A percentile compares a stretch with the other conserved stretches of the same genome.
Conservation (phyloP, 2,329 filamentous ascomycete species). For the Epichloe gansuensis region DNA sequence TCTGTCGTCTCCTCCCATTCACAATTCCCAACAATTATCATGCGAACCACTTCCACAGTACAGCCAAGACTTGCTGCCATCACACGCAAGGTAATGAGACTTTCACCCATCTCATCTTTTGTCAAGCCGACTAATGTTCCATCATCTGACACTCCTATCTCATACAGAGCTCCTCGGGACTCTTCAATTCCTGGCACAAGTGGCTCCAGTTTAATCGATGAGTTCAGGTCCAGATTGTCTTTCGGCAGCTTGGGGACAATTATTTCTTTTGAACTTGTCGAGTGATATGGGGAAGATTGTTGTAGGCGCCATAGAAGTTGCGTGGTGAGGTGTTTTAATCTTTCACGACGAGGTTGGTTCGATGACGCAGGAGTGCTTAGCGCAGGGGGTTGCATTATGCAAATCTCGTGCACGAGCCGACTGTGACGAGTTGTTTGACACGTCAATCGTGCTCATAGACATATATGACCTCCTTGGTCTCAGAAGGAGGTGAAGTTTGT, state of each 20-base stretch:
- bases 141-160: slow-evolving; percentile 93
- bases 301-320: slow-evolving; percentile 91
- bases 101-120: slow-evolving; percentile 86
- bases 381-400: slow-evolving; percentile 6
- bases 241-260: slow-evolving; percentile 67
- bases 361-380: slow-evolving; percentile 31
- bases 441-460: slow-evolving; percentile 49
- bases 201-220: slow-evolving; percentile 38
- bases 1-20: slow-evolving; percentile 49
- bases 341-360: slow-evolving; percentile 63
- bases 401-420: slow-evolving; percentile 2
- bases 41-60: slow-evolving; percentile 66
- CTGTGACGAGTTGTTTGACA: slow-evolving; percentile 1
- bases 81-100: slow-evolving; percentile 66
- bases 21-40: slow-evolving; percentile 75
- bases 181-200: slow-evolving; percentile 76
- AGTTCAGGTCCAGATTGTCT: slow-evolving; percentile 34
- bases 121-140: slow-evolving; percentile 81
- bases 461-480: slow-evolving; percentile 64
- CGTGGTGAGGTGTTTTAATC: slow-evolving; percentile 84
- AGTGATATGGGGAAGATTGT: slow-evolving; percentile 86
- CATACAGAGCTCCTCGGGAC: slow-evolving; percentile 84
- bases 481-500: slow-evolving; percentile 84
- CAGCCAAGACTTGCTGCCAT: slow-evolving; percentile 94
- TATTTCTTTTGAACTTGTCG: slow-evolving; percentile 62